These are phyloP conservation scores for Magnusiomyces suaveolens DNA, from an alignment of 1,139 yeast species.

Conservation along the genomic window DNA sequence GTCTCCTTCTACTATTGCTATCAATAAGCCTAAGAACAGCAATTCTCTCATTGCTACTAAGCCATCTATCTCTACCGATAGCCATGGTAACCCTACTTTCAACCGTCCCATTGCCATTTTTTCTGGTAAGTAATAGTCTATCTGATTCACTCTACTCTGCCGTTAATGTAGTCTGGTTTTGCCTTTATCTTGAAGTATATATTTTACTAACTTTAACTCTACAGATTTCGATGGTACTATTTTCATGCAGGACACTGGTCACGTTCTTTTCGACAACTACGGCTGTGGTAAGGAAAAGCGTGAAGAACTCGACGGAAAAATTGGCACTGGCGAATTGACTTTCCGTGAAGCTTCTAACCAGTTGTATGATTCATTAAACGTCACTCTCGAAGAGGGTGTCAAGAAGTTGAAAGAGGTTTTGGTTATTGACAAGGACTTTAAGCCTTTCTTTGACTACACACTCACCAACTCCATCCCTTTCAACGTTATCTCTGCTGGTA, in stretches of 20 bases:
- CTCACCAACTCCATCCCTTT: constrained; percentile 45
- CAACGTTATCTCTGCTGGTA: constrained; percentile 60
- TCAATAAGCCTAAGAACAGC: neutral
- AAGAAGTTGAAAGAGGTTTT: constrained; percentile 43
- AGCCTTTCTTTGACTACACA: constrained; percentile 47
- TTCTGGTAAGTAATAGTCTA: constrained; percentile 16
- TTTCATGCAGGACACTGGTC: constrained; percentile 40
- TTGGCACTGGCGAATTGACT: constrained; percentile 30
- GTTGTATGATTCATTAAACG: constrained; percentile 38
- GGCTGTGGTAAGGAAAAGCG: constrained; percentile 38
- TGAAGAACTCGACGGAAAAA: constrained; percentile 32
- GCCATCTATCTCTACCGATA: constrained; percentile 9
- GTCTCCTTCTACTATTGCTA: neutral
- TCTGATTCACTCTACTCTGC: neutral
- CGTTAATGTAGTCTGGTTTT: too few species aligned
- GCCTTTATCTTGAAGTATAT: neutral
- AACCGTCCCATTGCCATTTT: constrained; percentile 31
- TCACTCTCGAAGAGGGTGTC: constrained; percentile 44
- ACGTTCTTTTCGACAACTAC: constrained; percentile 36
- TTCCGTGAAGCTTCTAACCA: constrained; percentile 38
- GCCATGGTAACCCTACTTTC: constrained; percentile 12
- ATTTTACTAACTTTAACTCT: neutral
- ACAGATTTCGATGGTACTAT: constrained; percentile 39
- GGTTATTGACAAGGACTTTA: constrained; percentile 53
- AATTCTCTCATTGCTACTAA: constrained; percentile 6